These are phyloP conservation scores for Pythium guiyangense DNA, from an alignment of 352 stramenopile genomes.

Conservation along the genomic window DNA sequence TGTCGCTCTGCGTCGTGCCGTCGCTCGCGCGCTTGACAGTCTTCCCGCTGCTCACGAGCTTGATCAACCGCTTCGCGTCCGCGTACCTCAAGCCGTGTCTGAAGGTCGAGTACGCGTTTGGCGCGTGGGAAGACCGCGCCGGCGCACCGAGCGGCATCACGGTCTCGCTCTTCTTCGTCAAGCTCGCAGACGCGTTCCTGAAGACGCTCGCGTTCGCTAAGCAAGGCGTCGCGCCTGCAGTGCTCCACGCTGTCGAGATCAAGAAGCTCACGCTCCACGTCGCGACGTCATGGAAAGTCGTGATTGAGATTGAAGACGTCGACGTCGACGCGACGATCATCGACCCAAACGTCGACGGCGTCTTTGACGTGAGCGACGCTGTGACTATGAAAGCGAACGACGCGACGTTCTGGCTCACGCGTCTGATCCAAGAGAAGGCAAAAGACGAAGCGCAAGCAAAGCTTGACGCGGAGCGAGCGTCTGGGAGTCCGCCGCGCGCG, in stretches of 20 bases:
- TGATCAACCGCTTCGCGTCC: slow-evolving; percentile 49
- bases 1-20: slow-evolving; percentile 63
- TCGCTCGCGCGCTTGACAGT: slow-evolving; percentile 46
- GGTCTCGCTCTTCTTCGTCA: slow-evolving; percentile 50
- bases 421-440: slow-evolving; percentile 29
- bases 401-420: slow-evolving; percentile 28
- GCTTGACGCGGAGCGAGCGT: slow-evolving; percentile 11
- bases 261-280: slow-evolving; percentile 44
- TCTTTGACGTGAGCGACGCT: slow-evolving; percentile 43
- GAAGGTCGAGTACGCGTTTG: slow-evolving; percentile 43
- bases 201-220: slow-evolving; percentile 55
- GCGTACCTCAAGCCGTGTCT: slow-evolving; percentile 51
- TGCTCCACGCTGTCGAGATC: slow-evolving; percentile 30
- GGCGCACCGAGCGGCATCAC: slow-evolving; percentile 37
- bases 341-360: slow-evolving; percentile 35
- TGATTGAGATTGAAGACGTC: slow-evolving; percentile 48
- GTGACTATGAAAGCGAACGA: slow-evolving; percentile 52
- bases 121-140: slow-evolving; percentile 29
- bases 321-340: slow-evolving; percentile 33
- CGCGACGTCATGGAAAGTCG: slow-evolving; percentile 45
- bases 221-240: slow-evolving; percentile 43
- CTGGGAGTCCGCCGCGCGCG: not conserved
- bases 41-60: slow-evolving; percentile 48
- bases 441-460: slow-evolving; percentile 28
- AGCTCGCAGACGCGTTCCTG: slow-evolving; percentile 44